phyloP scores from a whole-genome alignment of 2,329 filamentous ascomycete species.

The Aschersonia sp. region DNA sequence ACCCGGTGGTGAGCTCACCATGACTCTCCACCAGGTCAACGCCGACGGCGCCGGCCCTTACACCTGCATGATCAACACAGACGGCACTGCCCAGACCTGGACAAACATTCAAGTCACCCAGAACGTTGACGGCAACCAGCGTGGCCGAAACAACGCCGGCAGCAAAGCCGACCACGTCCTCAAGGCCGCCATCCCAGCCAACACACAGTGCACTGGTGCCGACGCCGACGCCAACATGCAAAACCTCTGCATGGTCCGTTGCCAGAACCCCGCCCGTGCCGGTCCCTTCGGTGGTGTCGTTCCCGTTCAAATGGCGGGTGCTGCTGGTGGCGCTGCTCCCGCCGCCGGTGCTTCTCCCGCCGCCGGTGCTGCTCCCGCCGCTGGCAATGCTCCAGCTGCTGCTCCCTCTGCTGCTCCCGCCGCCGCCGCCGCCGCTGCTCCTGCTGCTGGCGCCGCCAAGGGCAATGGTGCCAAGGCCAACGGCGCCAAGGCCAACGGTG shows the following conservation, averaged over 20 bases:
- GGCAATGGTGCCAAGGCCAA: background rate
- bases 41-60: constrained; percentile 52
- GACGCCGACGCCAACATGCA: constrained; percentile 34
- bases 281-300: constrained; percentile 3
- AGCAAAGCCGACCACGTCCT: constrained; percentile 32
- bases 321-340: background rate
- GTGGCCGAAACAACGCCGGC: constrained; percentile 27
- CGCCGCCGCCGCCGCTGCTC: background rate
- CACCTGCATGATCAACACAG: constrained; percentile 48
- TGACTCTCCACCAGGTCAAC: constrained; percentile 56
- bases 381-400: background rate
- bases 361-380: background rate
- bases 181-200: constrained; percentile 39
- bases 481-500: background rate
- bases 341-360: background rate
- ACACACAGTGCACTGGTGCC: constrained; percentile 42
- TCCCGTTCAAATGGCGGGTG: constrained; percentile 3
- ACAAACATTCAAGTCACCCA: constrained; percentile 35
- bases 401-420: background rate
- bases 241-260: constrained; percentile 48
- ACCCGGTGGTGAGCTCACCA: constrained; percentile 38
- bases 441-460: background rate
- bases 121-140: constrained; percentile 13
- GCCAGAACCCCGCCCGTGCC: constrained; percentile 39
- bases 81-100: constrained; percentile 41